These are phyloP conservation scores for Rubia peregrina DNA, from an alignment of 305 asterid genomes.

Conservation along the genomic window DNA sequence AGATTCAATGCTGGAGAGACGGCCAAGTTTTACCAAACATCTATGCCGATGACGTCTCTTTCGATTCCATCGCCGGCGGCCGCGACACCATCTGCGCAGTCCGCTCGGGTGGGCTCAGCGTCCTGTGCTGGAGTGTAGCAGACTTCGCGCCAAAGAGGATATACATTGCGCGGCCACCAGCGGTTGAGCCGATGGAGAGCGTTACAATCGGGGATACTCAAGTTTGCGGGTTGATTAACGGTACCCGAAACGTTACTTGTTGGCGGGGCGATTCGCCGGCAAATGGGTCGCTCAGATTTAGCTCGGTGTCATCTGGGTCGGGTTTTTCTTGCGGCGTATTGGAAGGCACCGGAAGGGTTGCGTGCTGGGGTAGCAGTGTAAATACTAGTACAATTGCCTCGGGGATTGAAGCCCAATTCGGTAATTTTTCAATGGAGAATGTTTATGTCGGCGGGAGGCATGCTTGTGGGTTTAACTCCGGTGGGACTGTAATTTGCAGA, in stretches of 20 bases:
- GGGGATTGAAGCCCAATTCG: slow-evolving; percentile 40
- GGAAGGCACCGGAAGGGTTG: slow-evolving; percentile 26
- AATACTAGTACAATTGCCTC: slow-evolving; percentile 9
- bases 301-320: slow-evolving; percentile 56
- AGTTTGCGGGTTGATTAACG: slow-evolving; percentile 50
- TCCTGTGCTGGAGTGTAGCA: slow-evolving; percentile 57
- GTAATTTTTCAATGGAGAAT: slow-evolving; percentile 39
- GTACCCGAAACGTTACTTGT: slow-evolving; percentile 36
- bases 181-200: slow-evolving; percentile 25
- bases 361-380: slow-evolving; percentile 59
- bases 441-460: slow-evolving; percentile 62
- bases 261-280: slow-evolving; percentile 48
- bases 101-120: slow-evolving; percentile 62
- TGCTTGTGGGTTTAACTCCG: slow-evolving; percentile 57
- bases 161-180: slow-evolving; percentile 28
- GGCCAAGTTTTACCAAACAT: slow-evolving; percentile 28
- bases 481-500: slow-evolving; percentile 54
- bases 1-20: slow-evolving; percentile 67
- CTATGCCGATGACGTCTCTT: slow-evolving; percentile 39
- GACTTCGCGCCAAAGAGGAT: slow-evolving; percentile 53
- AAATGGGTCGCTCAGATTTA: slow-evolving; percentile 21
- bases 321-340: slow-evolving; percentile 76
- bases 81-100: slow-evolving; percentile 52
- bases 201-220: slow-evolving; percentile 64
- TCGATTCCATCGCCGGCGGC: slow-evolving; percentile 81